phyloP scores from a whole-genome alignment of 2,329 filamentous ascomycete genomes.

The Trichoderma citrinoviride region DNA sequence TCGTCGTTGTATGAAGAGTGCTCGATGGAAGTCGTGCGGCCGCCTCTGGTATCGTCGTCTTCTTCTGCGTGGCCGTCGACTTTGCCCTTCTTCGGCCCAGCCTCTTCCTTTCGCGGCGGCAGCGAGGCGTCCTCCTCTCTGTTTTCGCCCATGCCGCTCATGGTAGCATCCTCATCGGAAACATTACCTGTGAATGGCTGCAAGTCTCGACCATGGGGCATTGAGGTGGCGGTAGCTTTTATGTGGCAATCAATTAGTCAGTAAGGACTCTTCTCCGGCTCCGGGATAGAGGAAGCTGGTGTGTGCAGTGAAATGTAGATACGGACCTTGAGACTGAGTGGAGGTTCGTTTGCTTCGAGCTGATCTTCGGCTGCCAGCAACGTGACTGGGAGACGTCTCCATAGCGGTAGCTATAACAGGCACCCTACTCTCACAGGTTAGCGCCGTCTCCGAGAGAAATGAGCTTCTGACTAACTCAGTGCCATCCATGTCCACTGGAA shows the following conservation, averaged over 20 bases:
- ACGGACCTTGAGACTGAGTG: conserved; percentile 44
- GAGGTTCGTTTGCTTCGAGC: conserved; percentile 66
- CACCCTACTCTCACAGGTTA: neutral
- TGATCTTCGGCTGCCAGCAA: conserved; percentile 67
- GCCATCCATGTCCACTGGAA: conserved; percentile 71
- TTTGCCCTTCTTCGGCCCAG: neutral
- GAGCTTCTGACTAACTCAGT: conserved; percentile 54
- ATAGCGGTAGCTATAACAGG: conserved; percentile 5
- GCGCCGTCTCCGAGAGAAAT: neutral
- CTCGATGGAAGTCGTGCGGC: conserved; percentile 18
- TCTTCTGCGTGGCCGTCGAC: neutral
- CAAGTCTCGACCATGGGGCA: neutral
- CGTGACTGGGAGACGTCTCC: neutral
- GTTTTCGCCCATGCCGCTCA: conserved; percentile 12
- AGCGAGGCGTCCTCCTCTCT: neutral
- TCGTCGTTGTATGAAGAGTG: conserved; percentile 29
- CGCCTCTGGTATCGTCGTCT: conserved; percentile 21
- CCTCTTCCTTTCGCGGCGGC: conserved; percentile 26
- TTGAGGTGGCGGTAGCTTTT: neutral
- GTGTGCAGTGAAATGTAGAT: neutral
- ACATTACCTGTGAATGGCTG: neutral
- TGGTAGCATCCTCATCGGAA: conserved; percentile 12
- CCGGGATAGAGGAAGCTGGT: neutral
- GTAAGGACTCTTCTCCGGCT: neutral
- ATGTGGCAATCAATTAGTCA: neutral